These are phyloP conservation scores for Plectranthus barbatus DNA, from an alignment of 257 asterid species.

Conservation along the genomic window DNA sequence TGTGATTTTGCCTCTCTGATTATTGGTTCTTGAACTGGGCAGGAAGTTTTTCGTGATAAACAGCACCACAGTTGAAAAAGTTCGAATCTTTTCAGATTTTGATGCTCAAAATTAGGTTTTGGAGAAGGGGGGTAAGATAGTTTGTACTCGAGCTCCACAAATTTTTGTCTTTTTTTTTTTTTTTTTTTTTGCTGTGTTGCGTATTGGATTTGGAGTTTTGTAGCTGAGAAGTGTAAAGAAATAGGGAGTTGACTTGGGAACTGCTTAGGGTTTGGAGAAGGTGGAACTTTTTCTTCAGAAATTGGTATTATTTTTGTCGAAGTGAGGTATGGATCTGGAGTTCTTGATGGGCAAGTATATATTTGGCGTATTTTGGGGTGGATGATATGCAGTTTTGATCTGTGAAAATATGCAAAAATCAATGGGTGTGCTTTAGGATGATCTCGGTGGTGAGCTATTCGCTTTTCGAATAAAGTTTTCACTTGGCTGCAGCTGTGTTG, in stretches of 20 bases:
- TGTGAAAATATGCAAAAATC: not conserved
- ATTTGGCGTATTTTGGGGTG: not conserved
- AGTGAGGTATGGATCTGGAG: not conserved
- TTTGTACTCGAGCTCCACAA: not conserved
- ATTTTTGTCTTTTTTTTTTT: not conserved
- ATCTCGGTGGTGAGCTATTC: not conserved
- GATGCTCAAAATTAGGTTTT: constrained; percentile 3
- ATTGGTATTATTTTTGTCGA: not conserved
- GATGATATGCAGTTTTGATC: not conserved
- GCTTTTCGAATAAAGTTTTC: not conserved
- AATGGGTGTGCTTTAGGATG: not conserved
- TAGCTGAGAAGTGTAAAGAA: constrained; percentile 8
- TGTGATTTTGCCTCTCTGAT: not conserved
- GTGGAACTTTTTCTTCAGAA: not conserved
- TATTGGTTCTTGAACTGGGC: constrained; percentile 12
- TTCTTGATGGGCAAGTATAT: not conserved
- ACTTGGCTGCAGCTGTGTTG: not conserved
- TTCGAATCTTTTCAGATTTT: constrained; percentile 4
- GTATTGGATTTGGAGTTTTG: constrained; percentile 3
- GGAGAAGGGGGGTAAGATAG: not conserved
- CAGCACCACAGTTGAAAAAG: not conserved
- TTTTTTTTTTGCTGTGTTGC: not conserved
- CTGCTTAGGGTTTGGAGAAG: not conserved
- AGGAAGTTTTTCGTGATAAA: constrained; percentile 1
- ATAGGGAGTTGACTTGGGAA: constrained; percentile 23